phyloP scores from a whole-genome alignment of 23 red algal species.

The Gracilaria gracilis region DNA sequence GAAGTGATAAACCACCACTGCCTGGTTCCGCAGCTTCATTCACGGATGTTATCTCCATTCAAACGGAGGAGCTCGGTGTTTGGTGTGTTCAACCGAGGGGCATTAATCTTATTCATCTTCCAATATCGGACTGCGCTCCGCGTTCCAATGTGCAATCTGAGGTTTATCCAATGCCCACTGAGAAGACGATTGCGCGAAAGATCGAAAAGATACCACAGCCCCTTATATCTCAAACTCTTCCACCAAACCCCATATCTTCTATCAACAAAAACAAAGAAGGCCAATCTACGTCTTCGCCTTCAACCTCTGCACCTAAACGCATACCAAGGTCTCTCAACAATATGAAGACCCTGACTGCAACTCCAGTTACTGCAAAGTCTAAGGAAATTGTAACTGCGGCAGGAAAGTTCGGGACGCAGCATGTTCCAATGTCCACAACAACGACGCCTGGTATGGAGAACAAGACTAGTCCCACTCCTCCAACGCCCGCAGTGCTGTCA shows the following conservation, averaged over 20 bases:
- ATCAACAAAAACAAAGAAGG: constrained; percentile 23
- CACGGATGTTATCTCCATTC: constrained; percentile 1
- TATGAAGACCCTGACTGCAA: constrained; percentile 10
- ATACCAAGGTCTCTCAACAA: constrained; percentile 23
- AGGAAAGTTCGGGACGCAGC: constrained; percentile 18
- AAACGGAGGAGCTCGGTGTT: constrained; percentile 68
- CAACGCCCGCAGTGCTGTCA: neutral
- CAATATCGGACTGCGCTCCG: constrained; percentile 56
- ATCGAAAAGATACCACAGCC: constrained; percentile 45
- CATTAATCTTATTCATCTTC: constrained; percentile 75
- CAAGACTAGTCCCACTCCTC: constrained; percentile 1
- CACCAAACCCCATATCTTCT: constrained; percentile 10
- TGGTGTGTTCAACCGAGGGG: constrained; percentile 85
- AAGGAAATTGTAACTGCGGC: constrained; percentile 3
- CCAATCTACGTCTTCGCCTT: neutral
- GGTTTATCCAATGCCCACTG: constrained; percentile 45
- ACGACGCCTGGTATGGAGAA: constrained; percentile 22
- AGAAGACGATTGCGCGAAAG: constrained; percentile 43
- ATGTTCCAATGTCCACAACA: constrained; percentile 34
- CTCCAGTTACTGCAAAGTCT: constrained; percentile 16
- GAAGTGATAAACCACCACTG: constrained; percentile 30
- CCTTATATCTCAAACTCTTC: constrained; percentile 21
- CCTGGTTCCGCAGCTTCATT: constrained; percentile 31
- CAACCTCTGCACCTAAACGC: constrained; percentile 29
- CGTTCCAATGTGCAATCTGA: constrained; percentile 17